Conservation (phyloP, 805 yeast genomes). For the Lipomyces sp. region DNA sequence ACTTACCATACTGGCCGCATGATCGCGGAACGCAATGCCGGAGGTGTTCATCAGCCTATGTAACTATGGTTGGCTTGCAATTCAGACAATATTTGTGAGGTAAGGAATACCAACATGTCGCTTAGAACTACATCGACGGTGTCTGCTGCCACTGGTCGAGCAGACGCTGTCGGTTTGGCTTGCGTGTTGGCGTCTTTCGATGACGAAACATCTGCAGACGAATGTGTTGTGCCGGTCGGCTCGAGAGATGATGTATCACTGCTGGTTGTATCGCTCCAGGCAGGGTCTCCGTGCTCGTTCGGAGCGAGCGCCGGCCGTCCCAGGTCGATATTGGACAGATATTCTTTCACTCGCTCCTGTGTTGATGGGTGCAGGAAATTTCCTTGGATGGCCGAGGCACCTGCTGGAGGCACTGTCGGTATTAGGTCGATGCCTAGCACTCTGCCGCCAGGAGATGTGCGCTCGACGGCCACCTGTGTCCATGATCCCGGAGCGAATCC, state of each 20-base stretch:
- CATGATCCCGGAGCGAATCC: slow-evolving; percentile 94
- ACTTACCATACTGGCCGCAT: slow-evolving; percentile 68
- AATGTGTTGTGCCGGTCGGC: no score
- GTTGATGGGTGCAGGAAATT: slow-evolving; percentile 70
- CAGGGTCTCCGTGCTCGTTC: no score
- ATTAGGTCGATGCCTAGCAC: slow-evolving; percentile 82
- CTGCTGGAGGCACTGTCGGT: slow-evolving; percentile 73
- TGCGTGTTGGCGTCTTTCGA: no score
- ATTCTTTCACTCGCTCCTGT: slow-evolving; percentile 52
- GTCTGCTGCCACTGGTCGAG: slow-evolving; percentile 13
- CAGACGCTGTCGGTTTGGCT: neutral
- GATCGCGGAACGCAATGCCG: slow-evolving; percentile 79
- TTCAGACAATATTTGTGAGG: slow-evolving; percentile 52
- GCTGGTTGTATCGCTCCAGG: no score
- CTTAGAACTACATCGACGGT: slow-evolving; percentile 68
- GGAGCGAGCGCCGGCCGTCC: no score
- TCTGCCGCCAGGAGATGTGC: slow-evolving; percentile 49
- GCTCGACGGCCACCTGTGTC: slow-evolving; percentile 75
- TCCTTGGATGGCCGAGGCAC: slow-evolving; percentile 80
- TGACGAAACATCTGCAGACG: no score
- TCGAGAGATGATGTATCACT: no score
- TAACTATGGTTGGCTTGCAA: slow-evolving; percentile 69
- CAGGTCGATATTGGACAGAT: slow-evolving; percentile 42
- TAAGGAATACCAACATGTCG: slow-evolving; percentile 70
- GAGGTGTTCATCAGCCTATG: slow-evolving; percentile 91